Conservation (phyloP, 2,329 filamentous ascomycete species). For the Plenodomus biglobosus region DNA sequence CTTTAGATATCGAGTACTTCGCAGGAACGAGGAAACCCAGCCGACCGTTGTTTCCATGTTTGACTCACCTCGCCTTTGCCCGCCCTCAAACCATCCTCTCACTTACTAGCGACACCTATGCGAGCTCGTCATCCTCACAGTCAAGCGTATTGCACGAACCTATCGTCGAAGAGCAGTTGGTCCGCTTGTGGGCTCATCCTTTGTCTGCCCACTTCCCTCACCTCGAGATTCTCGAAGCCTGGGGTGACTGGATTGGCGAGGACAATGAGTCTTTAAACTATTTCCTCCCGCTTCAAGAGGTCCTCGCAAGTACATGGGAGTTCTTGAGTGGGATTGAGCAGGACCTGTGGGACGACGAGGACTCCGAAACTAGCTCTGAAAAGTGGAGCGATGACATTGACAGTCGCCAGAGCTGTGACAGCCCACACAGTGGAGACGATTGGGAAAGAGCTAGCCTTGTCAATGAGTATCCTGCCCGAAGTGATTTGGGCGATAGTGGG, state of each 20-base stretch:
- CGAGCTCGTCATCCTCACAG: conserved; percentile 14
- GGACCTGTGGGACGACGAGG: conserved; percentile 38
- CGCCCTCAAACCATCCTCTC: conserved; percentile 33
- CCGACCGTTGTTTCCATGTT: conserved; percentile 24
- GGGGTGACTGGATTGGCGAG: conserved; percentile 36
- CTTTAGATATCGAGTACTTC: not conserved
- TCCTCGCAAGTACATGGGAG: conserved; percentile 37
- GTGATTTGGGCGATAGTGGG: conserved; percentile 2
- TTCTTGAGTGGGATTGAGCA: conserved; percentile 40
- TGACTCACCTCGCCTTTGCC: conserved; percentile 32
- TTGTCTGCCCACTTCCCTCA: conserved; percentile 31
- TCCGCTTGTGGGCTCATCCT: conserved; percentile 31
- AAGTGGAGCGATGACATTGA: conserved; percentile 10
- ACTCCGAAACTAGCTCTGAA: conserved; percentile 17
- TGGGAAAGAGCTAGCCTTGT: conserved; percentile 16
- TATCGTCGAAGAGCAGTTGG: conserved; percentile 28
- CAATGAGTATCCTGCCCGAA: conserved; percentile 13
- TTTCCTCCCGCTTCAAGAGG: conserved; percentile 34
- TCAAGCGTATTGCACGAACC: conserved; percentile 14
- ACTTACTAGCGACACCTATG: conserved; percentile 17
- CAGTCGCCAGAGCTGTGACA: conserved; percentile 18
- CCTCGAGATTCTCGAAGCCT: conserved; percentile 38
- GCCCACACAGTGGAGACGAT: conserved; percentile 12
- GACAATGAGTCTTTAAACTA: conserved; percentile 36
- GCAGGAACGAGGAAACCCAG: not conserved